Evolutionary conservation across 148 eudicot genomes (phyloP).

Genomic region (Fagopyrum tataricum): DNA sequence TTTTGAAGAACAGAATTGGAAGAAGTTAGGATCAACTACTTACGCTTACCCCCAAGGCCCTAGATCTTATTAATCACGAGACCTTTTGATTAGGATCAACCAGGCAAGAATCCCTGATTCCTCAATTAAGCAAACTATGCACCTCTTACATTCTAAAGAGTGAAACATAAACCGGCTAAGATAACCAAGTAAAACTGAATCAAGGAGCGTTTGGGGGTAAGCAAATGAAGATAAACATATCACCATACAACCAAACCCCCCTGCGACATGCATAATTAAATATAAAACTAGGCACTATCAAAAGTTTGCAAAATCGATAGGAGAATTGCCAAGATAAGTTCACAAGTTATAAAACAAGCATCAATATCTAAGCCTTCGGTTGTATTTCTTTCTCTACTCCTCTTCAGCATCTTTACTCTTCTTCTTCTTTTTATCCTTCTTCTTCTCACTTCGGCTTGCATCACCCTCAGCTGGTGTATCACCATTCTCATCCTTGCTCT

Average conservation of each 20-base stretch:
- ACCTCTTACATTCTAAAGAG: not conserved
- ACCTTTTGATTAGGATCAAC: too few relatives aligned
- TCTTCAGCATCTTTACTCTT: conserved; percentile 51
- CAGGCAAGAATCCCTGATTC: not conserved
- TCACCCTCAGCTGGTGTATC: conserved; percentile 24
- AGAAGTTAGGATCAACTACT: too few relatives aligned
- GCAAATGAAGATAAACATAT: not conserved
- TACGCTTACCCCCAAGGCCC: too few relatives aligned
- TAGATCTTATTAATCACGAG: too few relatives aligned
- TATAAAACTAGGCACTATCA: not conserved
- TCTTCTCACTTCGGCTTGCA: conserved; percentile 41
- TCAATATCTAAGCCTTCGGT: not conserved
- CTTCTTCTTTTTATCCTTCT: conserved; percentile 60
- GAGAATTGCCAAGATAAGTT: not conserved
- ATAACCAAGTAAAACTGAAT: not conserved
- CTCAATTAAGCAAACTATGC: not conserved
- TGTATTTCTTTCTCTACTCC: conserved; percentile 23
- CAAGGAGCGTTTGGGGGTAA: not conserved
- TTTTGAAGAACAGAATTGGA: too few relatives aligned
- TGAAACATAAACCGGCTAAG: not conserved
- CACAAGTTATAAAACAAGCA: not conserved
- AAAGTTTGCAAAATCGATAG: not conserved
- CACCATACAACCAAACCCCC: not conserved
- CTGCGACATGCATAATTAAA: not conserved
- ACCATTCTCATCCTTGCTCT: conserved; percentile 35